phyloP scores from a whole-genome alignment of 192 early-diverging fungal genomes.

The Entomortierella beljakovae region DNA sequence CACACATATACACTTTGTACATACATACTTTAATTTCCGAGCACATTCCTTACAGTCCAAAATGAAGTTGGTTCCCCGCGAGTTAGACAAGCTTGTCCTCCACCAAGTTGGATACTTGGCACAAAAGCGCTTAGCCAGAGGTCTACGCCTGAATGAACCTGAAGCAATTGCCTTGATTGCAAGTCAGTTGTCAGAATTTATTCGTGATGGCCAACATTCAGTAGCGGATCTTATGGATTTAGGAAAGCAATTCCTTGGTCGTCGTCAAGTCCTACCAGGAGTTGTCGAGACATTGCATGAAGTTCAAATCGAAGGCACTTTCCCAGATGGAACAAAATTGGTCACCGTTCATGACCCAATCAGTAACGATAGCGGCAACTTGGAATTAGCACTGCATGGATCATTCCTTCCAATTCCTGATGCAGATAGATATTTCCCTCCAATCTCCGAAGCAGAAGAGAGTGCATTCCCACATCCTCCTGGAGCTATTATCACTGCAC shows the following conservation, averaged over 20 bases:
- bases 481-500: slow-evolving; percentile 76
- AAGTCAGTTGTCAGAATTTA: slow-evolving; percentile 86
- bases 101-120: slow-evolving; percentile 90
- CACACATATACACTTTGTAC: not conserved
- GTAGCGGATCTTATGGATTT: slow-evolving; percentile 90
- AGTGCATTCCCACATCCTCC: slow-evolving; percentile 46
- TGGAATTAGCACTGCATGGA: slow-evolving; percentile 88
- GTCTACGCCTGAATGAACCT: slow-evolving; percentile 86
- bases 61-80: slow-evolving; percentile 89
- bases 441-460: slow-evolving; percentile 44
- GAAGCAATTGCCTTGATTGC: slow-evolving; percentile 93
- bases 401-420: slow-evolving; percentile 85
- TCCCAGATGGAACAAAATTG: slow-evolving; percentile 93
- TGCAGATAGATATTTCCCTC: slow-evolving; percentile 62
- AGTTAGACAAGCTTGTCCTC: slow-evolving; percentile 94
- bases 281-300: slow-evolving; percentile 79
- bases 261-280: slow-evolving; percentile 81
- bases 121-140: slow-evolving; percentile 90
- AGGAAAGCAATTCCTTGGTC: slow-evolving; percentile 90
- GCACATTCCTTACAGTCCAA: not conserved
- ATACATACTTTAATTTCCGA: slow-evolving; percentile 15
- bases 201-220: slow-evolving; percentile 89
- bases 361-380: slow-evolving; percentile 82
- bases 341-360: slow-evolving; percentile 96
- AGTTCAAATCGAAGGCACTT: slow-evolving; percentile 94